phyloP scores from a whole-genome alignment of 768 basidiomycete genomes.

The Lentinus tigrinus region DNA sequence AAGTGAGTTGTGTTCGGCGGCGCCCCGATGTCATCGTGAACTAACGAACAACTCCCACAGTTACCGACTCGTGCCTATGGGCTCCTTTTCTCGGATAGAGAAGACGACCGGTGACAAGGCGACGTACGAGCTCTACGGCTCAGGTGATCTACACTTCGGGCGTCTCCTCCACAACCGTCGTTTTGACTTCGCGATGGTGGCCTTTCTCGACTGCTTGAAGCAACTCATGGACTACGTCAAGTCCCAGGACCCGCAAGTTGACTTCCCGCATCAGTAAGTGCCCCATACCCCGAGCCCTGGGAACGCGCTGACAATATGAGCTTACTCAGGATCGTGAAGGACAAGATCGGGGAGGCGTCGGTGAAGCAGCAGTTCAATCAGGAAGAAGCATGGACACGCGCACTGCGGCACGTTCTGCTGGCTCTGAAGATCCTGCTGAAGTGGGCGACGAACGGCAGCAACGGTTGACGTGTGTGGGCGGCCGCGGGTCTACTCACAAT shows the following conservation, averaged over 20 bases:
- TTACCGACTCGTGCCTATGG: conserved; percentile 90
- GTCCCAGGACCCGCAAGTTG: conserved; percentile 65
- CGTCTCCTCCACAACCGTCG: conserved; percentile 91
- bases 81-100: conserved; percentile 92
- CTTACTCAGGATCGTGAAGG: conserved; percentile 71
- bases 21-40: neutral
- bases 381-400: conserved; percentile 95
- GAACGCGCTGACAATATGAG: too few species aligned
- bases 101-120: conserved; percentile 78
- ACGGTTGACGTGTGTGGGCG: conserved; percentile 28
- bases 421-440: conserved; percentile 87
- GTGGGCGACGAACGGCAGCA: conserved; percentile 79
- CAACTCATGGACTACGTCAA: conserved; percentile 88
- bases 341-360: conserved; percentile 94
- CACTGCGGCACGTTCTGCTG: conserved; percentile 85
- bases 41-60: conserved; percentile 38
- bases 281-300: neutral
- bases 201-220: conserved; percentile 91
- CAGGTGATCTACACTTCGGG: conserved; percentile 87
- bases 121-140: conserved; percentile 90
- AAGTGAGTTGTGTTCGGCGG: conserved; percentile 49
- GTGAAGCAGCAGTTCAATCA: conserved; percentile 93
- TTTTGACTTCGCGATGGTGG: conserved; percentile 95
- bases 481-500: too few species aligned
- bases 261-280: conserved; percentile 85